A percentile compares a stretch with the other conserved stretches of the same genome.
These are phyloP conservation scores for Prunus campanulata DNA, from an alignment of 306 rosid genomes.

Conservation along the genomic window DNA sequence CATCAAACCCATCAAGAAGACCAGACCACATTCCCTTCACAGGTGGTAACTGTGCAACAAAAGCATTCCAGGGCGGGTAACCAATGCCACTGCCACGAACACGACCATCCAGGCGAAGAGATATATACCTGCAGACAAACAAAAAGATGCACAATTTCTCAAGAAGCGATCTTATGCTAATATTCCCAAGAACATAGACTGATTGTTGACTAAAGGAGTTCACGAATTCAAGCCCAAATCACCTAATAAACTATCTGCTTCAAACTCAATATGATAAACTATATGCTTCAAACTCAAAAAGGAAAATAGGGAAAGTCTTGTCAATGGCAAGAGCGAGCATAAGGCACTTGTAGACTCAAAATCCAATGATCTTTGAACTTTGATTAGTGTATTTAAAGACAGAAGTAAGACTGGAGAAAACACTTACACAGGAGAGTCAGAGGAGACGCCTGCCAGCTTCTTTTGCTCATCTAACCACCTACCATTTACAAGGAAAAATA, in stretches of 20 bases:
- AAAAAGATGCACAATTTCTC: neutral
- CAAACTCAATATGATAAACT: too few species aligned
- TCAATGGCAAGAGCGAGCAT: too few species aligned
- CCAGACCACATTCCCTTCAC: slow-evolving; percentile 96
- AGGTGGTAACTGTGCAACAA: slow-evolving; percentile 85
- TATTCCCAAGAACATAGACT: neutral
- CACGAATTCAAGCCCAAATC: too few species aligned
- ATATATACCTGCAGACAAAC: slow-evolving; percentile 59
- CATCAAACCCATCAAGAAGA: slow-evolving; percentile 88
- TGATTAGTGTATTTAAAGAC: neutral
- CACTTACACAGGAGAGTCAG: slow-evolving; percentile 94
- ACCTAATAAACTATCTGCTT: too few species aligned
- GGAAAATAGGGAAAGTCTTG: too few species aligned
- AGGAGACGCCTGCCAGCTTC: slow-evolving; percentile 69
- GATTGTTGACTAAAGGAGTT: too few species aligned
- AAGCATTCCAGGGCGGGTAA: slow-evolving; percentile 98
- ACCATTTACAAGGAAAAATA: slow-evolving; percentile 3
- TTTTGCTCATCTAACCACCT: slow-evolving; percentile 96
- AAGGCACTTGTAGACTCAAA: neutral
- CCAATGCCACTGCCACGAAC: slow-evolving; percentile 93
- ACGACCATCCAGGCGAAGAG: slow-evolving; percentile 91
- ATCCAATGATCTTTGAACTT: neutral
- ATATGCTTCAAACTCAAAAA: too few species aligned
- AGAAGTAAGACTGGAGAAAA: slow-evolving; percentile 9
- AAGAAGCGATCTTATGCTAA: neutral